phyloP scores from a whole-genome alignment of 1,284 basidiomycete genomes.

The Schizophyllum amplum region DNA sequence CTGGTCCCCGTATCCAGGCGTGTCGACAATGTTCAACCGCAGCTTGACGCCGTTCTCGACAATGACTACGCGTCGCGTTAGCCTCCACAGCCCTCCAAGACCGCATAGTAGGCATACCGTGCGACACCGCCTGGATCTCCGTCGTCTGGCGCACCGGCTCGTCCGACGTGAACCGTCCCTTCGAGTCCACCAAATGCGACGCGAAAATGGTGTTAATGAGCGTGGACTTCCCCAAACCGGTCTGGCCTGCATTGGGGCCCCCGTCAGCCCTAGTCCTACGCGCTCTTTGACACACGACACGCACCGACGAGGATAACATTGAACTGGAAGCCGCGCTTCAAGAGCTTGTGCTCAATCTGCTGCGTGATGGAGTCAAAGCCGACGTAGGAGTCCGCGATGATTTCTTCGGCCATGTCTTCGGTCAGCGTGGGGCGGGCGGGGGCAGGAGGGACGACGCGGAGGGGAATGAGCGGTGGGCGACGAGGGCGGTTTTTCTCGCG shows the following conservation, averaged over 20 bases:
- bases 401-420: conserved; percentile 49
- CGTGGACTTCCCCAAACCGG: conserved; percentile 96
- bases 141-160: conserved; percentile 91
- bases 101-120: conserved; percentile 53
- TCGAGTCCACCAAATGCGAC: conserved; percentile 95
- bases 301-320: conserved; percentile 92
- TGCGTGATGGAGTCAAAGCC: conserved; percentile 95
- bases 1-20: conserved; percentile 97
- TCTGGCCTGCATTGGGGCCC: conserved; percentile 62
- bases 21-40: conserved; percentile 97
- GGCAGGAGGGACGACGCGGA: too few species aligned
- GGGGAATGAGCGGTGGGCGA: too few species aligned
- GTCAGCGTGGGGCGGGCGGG: not conserved
- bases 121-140: conserved; percentile 91
- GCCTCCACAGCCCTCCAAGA: conserved; percentile 3
- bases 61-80: conserved; percentile 57
- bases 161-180: conserved; percentile 85
- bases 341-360: conserved; percentile 98
- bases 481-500: not conserved
- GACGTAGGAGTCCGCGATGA: conserved; percentile 82
- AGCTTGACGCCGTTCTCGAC: conserved; percentile 95
- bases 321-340: conserved; percentile 99
- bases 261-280: conserved; percentile 2
- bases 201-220: conserved; percentile 99
- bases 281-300: conserved; percentile 24